phyloP scores from a whole-genome alignment of 2,329 filamentous ascomycete genomes.

The Hortaea werneckii region DNA sequence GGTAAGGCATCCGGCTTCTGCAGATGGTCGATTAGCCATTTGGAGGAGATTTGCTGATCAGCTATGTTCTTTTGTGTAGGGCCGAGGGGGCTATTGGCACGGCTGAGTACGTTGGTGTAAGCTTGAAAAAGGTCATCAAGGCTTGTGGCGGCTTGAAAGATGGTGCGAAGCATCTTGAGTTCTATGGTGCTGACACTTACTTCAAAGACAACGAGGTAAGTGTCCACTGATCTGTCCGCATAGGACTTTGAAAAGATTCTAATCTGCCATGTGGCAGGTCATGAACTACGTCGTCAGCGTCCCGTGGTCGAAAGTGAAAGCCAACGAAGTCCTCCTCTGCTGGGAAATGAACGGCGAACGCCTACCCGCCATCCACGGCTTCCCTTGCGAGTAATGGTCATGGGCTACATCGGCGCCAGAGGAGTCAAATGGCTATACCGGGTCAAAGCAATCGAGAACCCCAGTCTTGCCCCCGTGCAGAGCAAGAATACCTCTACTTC shows the following conservation, averaged over 20 bases:
- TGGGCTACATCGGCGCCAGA: conserved; percentile 53
- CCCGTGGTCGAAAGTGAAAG: conserved; percentile 52
- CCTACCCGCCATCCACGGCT: conserved; percentile 56
- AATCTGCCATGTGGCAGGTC: not conserved
- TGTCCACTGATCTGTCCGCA: too few relatives aligned
- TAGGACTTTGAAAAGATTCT: too few relatives aligned
- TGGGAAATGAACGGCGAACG: conserved; percentile 64
- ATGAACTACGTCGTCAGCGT: conserved; percentile 55
- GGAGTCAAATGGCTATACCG: conserved; percentile 54
- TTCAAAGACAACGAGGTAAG: conserved; percentile 46
- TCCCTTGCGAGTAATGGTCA: conserved; percentile 51
- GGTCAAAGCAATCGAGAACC: conserved; percentile 44
- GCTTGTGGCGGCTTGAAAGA: conserved; percentile 54
- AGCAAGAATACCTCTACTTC: conserved; percentile 52
- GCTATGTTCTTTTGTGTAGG: not conserved
- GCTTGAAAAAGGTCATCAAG: conserved; percentile 48
- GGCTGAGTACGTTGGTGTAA: conserved; percentile 50
- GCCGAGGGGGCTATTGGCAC: conserved; percentile 43
- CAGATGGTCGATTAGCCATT: conserved; percentile 23
- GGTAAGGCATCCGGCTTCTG: not conserved
- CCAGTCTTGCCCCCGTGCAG: conserved; percentile 46
- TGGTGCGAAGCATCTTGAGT: conserved; percentile 47
- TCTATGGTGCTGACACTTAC: conserved; percentile 62
- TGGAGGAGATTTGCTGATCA: too few relatives aligned
- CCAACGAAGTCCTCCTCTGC: conserved; percentile 54